Evolutionary conservation across 805 yeast species (phyloP).

Genomic region (Pichia pseudocactophila): DNA sequence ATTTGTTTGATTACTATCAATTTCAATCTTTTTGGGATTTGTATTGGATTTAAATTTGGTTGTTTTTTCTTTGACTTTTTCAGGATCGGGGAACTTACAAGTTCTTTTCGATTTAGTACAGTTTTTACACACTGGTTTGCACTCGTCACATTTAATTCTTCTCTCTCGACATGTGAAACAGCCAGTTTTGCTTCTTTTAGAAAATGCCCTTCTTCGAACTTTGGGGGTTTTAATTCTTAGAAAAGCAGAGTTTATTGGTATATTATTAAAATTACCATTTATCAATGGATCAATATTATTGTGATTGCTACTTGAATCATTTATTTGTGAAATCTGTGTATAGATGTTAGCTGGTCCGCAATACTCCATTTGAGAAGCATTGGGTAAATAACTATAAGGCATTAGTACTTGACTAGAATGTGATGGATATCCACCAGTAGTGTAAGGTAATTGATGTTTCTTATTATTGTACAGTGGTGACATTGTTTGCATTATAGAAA

Average conservation of each 20-base stretch:
- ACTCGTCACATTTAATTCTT: conserved; percentile 68
- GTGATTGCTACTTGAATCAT: no score
- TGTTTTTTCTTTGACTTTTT: not conserved
- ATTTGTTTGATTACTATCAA: not conserved
- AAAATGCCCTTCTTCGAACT: conserved; percentile 31
- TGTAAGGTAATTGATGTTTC: no score
- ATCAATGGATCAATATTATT: not conserved
- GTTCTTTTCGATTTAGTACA: conserved; percentile 57
- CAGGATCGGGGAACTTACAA: conserved; percentile 59
- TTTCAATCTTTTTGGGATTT: not conserved
- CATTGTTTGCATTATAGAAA: no score
- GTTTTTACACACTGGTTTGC: conserved; percentile 59
- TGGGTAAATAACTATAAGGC: no score
- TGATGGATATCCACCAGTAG: no score
- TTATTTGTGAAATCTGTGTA: no score
- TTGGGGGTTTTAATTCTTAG: not conserved
- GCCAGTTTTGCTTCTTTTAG: conserved; percentile 64
- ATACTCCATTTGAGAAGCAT: no score
- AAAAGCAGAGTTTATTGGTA: not conserved
- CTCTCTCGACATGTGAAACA: conserved; percentile 66
- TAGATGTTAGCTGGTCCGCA: no score
- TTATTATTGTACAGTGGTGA: no score
- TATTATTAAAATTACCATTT: not conserved
- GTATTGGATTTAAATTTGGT: not conserved
- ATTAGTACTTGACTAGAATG: no score